Evolutionary conservation across 1,284 basidiomycete species (phyloP).

Genomic region (Xerocomus amazonicus): DNA sequence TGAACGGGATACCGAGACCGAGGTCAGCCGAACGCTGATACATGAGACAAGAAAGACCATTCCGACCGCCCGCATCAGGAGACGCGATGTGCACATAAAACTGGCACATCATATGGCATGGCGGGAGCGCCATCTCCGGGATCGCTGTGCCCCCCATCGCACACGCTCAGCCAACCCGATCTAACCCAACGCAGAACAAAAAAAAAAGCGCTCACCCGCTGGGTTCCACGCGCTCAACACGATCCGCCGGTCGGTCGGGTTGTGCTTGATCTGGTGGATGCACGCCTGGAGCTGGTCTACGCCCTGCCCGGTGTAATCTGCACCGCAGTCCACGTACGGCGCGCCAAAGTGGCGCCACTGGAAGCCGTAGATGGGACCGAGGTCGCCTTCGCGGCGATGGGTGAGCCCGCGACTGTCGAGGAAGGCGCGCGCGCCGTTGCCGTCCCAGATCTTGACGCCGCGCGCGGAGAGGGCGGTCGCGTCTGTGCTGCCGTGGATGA

Average conservation of each 20-base stretch:
- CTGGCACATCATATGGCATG: constrained; percentile 98
- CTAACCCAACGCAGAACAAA: neutral
- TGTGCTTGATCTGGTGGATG: constrained; percentile 87
- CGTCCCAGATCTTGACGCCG: constrained; percentile 97
- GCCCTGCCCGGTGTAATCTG: constrained; percentile 83
- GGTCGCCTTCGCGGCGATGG: constrained; percentile 86
- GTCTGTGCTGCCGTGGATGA: constrained; percentile 85
- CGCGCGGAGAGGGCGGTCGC: constrained; percentile 74
- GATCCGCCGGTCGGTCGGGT: constrained; percentile 95
- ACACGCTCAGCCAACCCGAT: neutral
- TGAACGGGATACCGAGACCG: constrained; percentile 96
- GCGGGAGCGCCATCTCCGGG: constrained; percentile 91
- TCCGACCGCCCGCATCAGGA: constrained; percentile 44
- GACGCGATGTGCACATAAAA: constrained; percentile 92
- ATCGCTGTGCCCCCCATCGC: constrained; percentile 61
- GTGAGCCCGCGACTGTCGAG: constrained; percentile 80
- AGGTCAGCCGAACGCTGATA: constrained; percentile 97
- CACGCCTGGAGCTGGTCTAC: constrained; percentile 92
- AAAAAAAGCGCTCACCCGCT: constrained; percentile 55
- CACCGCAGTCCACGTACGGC: constrained; percentile 77
- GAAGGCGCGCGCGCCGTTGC: constrained; percentile 89
- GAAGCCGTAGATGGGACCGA: constrained; percentile 97
- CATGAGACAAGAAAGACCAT: constrained; percentile 91
- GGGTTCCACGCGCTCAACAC: constrained; percentile 98
- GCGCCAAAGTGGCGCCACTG: constrained; percentile 99